Conservation (phyloP, 2,329 filamentous ascomycete genomes). For the Aureobasidium subglaciale region DNA sequence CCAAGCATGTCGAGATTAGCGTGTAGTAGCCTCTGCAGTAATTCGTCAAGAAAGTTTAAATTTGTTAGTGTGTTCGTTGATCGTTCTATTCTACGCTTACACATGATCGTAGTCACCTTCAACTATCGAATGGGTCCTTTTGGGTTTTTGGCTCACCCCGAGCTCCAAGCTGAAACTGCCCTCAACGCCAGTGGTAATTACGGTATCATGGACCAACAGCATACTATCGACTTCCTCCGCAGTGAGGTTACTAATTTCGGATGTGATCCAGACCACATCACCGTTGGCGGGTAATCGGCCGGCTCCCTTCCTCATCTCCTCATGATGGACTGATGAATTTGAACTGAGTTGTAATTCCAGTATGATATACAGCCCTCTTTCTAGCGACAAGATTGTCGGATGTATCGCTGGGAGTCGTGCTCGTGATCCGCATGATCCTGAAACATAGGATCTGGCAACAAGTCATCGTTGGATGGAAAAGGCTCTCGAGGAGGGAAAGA, state of each 20-base stretch:
- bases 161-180: slow-evolving; percentile 16
- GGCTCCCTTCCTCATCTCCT: too few relatives aligned
- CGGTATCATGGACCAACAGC: slow-evolving; percentile 25
- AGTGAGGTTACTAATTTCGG: slow-evolving; percentile 41
- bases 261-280: slow-evolving; percentile 29
- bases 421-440: slow-evolving; percentile 24
- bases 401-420: slow-evolving; percentile 25
- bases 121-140: background rate
- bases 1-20: background rate
- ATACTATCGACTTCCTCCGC: slow-evolving; percentile 21
- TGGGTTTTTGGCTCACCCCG: slow-evolving; percentile 4
- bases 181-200: slow-evolving; percentile 26
- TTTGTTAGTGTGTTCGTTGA: too few relatives aligned
- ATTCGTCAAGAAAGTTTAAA: too few relatives aligned
- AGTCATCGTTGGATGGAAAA: background rate
- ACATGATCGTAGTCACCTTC: background rate
- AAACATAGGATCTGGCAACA: background rate
- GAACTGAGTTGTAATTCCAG: slow-evolving; percentile 17
- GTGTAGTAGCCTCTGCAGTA: background rate
- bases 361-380: slow-evolving; percentile 23
- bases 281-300: slow-evolving; percentile 16
- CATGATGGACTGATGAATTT: too few relatives aligned
- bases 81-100: too few relatives aligned
- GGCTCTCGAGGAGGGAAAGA: background rate
- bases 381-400: slow-evolving; percentile 23